These are phyloP conservation scores for Cyphellophora europaea DNA, from an alignment of 2,329 filamentous ascomycete genomes.

Conservation along the genomic window DNA sequence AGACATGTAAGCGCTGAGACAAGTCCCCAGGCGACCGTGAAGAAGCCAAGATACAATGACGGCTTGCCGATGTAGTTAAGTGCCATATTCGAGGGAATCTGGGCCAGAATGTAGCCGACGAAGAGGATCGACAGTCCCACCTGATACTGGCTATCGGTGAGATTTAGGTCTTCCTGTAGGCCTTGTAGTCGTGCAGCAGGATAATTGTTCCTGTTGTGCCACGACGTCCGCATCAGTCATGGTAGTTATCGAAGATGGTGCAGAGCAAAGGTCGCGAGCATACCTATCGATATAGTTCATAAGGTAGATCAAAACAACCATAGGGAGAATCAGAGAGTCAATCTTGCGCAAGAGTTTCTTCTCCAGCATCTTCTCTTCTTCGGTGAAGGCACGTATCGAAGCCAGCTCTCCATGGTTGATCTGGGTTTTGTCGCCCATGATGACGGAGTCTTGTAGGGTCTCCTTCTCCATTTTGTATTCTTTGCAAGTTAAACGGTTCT, in stretches of 20 bases:
- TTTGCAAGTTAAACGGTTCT: too few relatives aligned
- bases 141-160: conserved; percentile 41
- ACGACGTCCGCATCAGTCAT: background rate
- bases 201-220: conserved; percentile 40
- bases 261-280: too few relatives aligned
- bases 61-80: conserved; percentile 32
- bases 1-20: conserved; percentile 34
- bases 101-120: conserved; percentile 56
- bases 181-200: conserved; percentile 35
- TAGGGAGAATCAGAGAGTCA: conserved; percentile 20
- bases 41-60: conserved; percentile 34
- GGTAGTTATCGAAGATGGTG: background rate
- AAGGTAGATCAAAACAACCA: conserved; percentile 24
- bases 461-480: too few relatives aligned
- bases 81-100: conserved; percentile 22
- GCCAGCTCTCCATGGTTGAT: too few relatives aligned
- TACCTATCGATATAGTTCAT: conserved; percentile 24
- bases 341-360: conserved; percentile 20
- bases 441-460: too few relatives aligned
- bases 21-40: conserved; percentile 35
- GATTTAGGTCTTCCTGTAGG: conserved; percentile 27
- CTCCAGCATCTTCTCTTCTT: conserved; percentile 6
- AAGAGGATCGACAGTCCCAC: conserved; percentile 40
- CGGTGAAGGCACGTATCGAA: too few relatives aligned
- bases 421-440: too few relatives aligned